Evolutionary conservation across 1,139 yeast genomes (phyloP).

Genomic region (Candida glucosophila): DNA sequence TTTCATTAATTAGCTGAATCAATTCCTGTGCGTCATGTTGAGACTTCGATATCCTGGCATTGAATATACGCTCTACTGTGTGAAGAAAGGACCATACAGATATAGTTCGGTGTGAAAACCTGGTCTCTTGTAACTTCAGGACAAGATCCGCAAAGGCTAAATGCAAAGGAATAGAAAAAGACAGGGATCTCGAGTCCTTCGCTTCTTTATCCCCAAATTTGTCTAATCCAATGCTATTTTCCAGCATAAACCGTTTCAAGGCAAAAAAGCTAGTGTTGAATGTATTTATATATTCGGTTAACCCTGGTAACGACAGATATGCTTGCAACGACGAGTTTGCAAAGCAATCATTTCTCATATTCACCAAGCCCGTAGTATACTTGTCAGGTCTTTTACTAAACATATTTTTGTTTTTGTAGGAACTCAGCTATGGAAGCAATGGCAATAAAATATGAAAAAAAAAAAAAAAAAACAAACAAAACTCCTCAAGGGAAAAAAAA

Average conservation of each 20-base stretch:
- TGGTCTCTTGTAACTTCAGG: slow-evolving; percentile 55
- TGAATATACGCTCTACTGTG: slow-evolving; percentile 67
- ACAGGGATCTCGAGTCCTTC: slow-evolving; percentile 11
- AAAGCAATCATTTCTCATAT: slow-evolving; percentile 82
- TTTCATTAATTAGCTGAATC: slow-evolving; percentile 70
- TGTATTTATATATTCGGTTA: slow-evolving; percentile 54
- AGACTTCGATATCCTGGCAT: slow-evolving; percentile 64
- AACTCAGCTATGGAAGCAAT: slow-evolving; percentile 8
- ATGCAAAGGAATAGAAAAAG: slow-evolving; percentile 43
- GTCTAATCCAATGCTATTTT: slow-evolving; percentile 14
- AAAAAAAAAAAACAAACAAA: too few relatives aligned
- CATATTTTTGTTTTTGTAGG: slow-evolving; percentile 18
- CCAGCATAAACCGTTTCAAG: slow-evolving; percentile 20
- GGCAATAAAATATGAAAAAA: slow-evolving; percentile 19
- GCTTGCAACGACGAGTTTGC: slow-evolving; percentile 92
- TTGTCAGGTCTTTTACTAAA: slow-evolving; percentile 58
- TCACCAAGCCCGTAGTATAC: slow-evolving; percentile 74
- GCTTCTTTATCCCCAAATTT: slow-evolving; percentile 3
- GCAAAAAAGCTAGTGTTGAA: slow-evolving; percentile 19
- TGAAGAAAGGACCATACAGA: slow-evolving; percentile 76
- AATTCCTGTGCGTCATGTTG: slow-evolving; percentile 97
- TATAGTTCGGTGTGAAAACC: slow-evolving; percentile 43
- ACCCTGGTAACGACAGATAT: slow-evolving; percentile 56
- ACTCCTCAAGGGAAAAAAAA: too few relatives aligned
- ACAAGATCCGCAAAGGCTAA: slow-evolving; percentile 47